A percentile compares a stretch with the other conserved stretches of the same genome.
Evolutionary conservation across 176 grass and related monocot species (phyloP).

Genomic region (Oropetium thomaeum): DNA sequence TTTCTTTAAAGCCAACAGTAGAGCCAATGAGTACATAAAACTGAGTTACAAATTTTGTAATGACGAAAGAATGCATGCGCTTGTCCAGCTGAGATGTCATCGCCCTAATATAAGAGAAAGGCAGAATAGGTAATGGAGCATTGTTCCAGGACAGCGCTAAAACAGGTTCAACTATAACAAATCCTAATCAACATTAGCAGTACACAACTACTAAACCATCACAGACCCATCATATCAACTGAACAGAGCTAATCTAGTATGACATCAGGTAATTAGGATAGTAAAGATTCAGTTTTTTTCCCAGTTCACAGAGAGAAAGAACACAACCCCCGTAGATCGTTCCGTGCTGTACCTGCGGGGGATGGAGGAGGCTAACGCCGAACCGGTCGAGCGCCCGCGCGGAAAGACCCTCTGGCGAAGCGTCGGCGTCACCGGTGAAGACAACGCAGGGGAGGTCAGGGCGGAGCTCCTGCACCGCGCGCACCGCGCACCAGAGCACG

Average conservation of each 20-base stretch:
- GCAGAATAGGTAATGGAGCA: not conserved
- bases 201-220: not conserved
- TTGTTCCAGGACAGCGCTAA: not conserved
- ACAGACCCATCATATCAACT: not conserved
- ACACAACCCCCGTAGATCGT: not conserved
- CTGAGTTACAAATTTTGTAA: not conserved
- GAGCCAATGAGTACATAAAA: not conserved
- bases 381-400: slow-evolving; percentile 68
- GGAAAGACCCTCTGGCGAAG: slow-evolving; percentile 50
- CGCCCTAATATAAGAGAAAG: not conserved
- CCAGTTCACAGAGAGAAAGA: not conserved
- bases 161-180: not conserved
- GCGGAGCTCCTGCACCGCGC: slow-evolving; percentile 69
- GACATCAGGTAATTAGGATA: not conserved
- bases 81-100: not conserved
- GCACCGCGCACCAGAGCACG: slow-evolving; percentile 90
- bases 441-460: slow-evolving; percentile 62
- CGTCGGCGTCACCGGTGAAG: slow-evolving; percentile 79
- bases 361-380: slow-evolving; percentile 59
- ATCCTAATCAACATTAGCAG: not conserved
- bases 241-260: not conserved
- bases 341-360: slow-evolving; percentile 48
- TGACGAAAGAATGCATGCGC: not conserved
- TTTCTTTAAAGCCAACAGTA: not conserved
- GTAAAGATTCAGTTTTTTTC: slow-evolving; percentile 21